phyloP scores from a whole-genome alignment of 257 asterid genomes.

The Solanum sejunctum region DNA sequence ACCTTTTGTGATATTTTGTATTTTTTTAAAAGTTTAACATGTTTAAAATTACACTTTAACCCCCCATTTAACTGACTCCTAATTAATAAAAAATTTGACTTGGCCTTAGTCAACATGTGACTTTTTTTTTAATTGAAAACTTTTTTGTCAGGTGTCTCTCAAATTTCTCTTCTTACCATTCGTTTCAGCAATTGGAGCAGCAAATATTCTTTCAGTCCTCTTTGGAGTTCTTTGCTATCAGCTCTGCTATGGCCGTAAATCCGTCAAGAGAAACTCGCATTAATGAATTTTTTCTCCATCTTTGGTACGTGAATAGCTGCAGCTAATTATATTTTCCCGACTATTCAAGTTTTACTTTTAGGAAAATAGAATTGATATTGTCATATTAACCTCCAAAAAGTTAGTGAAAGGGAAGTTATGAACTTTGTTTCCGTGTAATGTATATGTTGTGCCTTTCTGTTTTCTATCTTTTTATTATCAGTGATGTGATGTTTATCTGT shows the following conservation, averaged over 20 bases:
- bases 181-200: slow-evolving; percentile 25
- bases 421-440: not conserved
- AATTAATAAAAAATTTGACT: too few relatives aligned
- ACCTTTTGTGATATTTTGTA: too few relatives aligned
- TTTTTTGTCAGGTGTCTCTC: too few relatives aligned
- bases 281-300: not conserved
- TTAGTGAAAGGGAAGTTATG: not conserved
- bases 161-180: not conserved
- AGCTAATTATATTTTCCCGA: not conserved
- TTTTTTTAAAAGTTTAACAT: too few relatives aligned
- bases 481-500: not conserved
- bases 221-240: slow-evolving; percentile 55
- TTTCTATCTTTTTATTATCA: not conserved
- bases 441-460: not conserved
- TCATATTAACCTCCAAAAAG: not conserved
- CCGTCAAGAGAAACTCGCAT: not conserved
- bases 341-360: not conserved
- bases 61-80: too few relatives aligned
- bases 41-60: too few relatives aligned
- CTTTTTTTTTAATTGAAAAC: too few relatives aligned
- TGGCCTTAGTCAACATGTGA: too few relatives aligned
- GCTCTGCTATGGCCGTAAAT: slow-evolving; percentile 53
- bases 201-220: slow-evolving; percentile 61
- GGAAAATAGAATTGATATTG: not conserved
- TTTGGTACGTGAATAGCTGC: not conserved